Evolutionary conservation across 495 filamentous ascomycete genomes (phyloP), one percentile per base, ranked within the genome.

Genomic region (Penicilliopsis zonata): DNA sequence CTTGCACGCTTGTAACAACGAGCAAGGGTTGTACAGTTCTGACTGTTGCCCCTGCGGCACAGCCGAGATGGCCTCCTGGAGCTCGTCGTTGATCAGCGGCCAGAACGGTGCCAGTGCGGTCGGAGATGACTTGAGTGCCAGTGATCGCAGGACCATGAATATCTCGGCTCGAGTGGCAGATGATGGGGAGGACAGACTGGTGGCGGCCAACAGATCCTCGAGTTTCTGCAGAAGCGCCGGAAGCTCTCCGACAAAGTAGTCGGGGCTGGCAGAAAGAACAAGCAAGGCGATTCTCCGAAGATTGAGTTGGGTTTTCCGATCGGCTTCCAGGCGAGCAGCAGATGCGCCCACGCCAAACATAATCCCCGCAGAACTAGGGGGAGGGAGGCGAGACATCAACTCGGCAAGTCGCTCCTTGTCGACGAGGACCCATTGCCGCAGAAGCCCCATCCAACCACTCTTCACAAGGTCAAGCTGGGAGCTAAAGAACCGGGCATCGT

Each of bases 331-430:
- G 37, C 90, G 70, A n/a, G 90, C 90, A 14, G 87, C 88, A 20
- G 82, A 87, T 5, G 90, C 92, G 31, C 90, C 90, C 4, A 99
- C 90, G 14, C 90, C 90, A 40, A 99, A 99, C 52, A 99, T 85
- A 34, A 96, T 93, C 10, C 90, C 92, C 0, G 90, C 92, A n/a
- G 90, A 82, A 10, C 85, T 85, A 6, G 90, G 90, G 2, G 86
- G 70, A 4, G 82, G 76, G 21, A 96, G 65, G 16, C 86, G 76
- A 23, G 69, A 64, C 9, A 96, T 52, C 3, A 94, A 57, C 35
- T 96, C 92, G 1, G 75, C 59, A 53, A 99, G 71, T 13, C 83
- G 74, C 36, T 95, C 90, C 50, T 90, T 93, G 44, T 99, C 90
- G 12, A 67, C 70, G 10, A 88, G 54, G 10, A 76, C 65, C 79